Conservation (phyloP, 2,329 filamentous ascomycete genomes). For the Aureobasidium sp. region DNA sequence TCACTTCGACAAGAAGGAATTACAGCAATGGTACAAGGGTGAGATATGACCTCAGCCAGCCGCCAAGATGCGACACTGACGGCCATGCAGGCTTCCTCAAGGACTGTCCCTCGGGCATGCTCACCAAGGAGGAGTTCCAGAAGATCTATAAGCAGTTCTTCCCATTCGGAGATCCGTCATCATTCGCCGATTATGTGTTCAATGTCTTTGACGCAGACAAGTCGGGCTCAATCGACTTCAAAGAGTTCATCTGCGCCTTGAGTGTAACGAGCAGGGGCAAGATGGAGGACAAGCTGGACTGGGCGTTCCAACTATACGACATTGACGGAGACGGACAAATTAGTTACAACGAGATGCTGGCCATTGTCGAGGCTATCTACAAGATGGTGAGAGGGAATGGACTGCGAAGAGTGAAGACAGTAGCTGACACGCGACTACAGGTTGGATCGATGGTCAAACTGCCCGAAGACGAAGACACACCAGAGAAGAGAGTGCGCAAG, state of each 20-base stretch:
- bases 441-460: slow-evolving; percentile 99
- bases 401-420: background rate
- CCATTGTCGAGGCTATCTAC: slow-evolving; percentile 98
- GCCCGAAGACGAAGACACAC: slow-evolving; percentile 96
- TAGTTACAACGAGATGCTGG: slow-evolving; percentile 97
- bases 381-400: slow-evolving; percentile 67
- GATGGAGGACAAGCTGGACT: slow-evolving; percentile 99
- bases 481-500: slow-evolving; percentile 94
- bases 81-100: slow-evolving; percentile 76
- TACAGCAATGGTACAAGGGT: slow-evolving; percentile 99
- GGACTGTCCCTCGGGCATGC: slow-evolving; percentile 92
- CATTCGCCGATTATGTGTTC: slow-evolving; percentile 98
- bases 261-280: slow-evolving; percentile 95
- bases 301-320: slow-evolving; percentile 98
- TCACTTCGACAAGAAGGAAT: slow-evolving; percentile 98
- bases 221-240: slow-evolving; percentile 96
- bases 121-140: slow-evolving; percentile 97
- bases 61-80: slow-evolving; percentile 17
- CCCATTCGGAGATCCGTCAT: slow-evolving; percentile 93
- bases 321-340: slow-evolving; percentile 99
- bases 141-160: slow-evolving; percentile 99
- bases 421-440: slow-evolving; percentile 39
- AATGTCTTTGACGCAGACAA: slow-evolving; percentile 98
- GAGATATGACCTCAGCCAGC: slow-evolving; percentile 25
- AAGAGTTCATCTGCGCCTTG: slow-evolving; percentile 97